Evolutionary conservation across 176 grass and related monocot genomes (phyloP).

Genomic region (Bromus sterilis): DNA sequence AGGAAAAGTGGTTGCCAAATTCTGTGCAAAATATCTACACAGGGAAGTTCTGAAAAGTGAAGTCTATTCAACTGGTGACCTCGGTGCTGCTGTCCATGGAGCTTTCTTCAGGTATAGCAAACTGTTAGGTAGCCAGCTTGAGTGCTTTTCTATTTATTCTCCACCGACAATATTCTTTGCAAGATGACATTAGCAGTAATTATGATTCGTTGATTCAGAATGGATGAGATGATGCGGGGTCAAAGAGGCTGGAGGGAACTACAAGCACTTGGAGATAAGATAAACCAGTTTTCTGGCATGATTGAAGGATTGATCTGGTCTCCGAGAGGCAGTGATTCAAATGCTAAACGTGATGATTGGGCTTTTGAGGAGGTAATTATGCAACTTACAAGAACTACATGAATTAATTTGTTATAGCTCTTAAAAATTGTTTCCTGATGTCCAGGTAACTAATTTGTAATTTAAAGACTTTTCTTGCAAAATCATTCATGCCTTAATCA

Average conservation of each 20-base stretch:
- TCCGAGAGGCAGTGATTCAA: slow-evolving; percentile 59
- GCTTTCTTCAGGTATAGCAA: slow-evolving; percentile 82
- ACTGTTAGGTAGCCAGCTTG: neutral
- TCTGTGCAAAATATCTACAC: slow-evolving; percentile 89
- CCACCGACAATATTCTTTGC: neutral
- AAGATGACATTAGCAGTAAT: slow-evolving; percentile 1
- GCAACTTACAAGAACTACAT: neutral
- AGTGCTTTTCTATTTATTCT: neutral
- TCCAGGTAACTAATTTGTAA: neutral
- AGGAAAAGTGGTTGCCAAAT: slow-evolving; percentile 94
- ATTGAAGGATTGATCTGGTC: slow-evolving; percentile 95
- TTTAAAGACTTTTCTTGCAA: neutral
- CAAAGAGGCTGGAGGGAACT: slow-evolving; percentile 98
- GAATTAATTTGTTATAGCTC: neutral
- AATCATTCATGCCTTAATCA: neutral
- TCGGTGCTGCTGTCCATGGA: slow-evolving; percentile 50
- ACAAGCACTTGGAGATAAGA: slow-evolving; percentile 81
- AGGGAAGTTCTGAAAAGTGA: slow-evolving; percentile 71
- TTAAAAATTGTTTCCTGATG: neutral
- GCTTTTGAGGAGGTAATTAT: slow-evolving; percentile 81
- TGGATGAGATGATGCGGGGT: slow-evolving; percentile 99
- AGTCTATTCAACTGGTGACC: slow-evolving; percentile 60
- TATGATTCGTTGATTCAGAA: slow-evolving; percentile 49
- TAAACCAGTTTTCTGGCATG: slow-evolving; percentile 80
- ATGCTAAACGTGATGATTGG: slow-evolving; percentile 51